Evolutionary conservation across 768 basidiomycete genomes (phyloP), one percentile per base, ranked within the genome.

Genomic region (Thelephora ganbajun): DNA sequence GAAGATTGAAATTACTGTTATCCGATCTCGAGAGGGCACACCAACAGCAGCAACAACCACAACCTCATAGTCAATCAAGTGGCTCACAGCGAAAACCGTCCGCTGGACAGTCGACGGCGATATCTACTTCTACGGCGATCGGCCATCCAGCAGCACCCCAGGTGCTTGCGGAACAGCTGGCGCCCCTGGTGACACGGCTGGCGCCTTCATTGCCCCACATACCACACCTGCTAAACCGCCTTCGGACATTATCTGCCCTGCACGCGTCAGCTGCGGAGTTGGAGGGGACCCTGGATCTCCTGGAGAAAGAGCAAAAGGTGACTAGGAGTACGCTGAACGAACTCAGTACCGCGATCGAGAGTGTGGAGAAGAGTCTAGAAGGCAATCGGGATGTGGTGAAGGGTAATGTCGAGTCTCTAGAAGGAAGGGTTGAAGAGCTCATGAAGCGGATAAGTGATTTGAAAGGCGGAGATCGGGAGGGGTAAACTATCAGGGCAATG

Each of bases 1-100:
- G 94, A 4, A 81, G 94, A 4, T 75, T 98, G 51, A 99, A 98
- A 58, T 69, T 97, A 6, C 75, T 98, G 14, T 72, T 94, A 12
- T 83, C 91, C 1, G 96, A 99, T 63, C 75, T 99, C 45, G 94
- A 98, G 44, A 81, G 93, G 26, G 57, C 57, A 35, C 63, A 60
- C 37, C 60, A 61, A 5, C 70, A 66, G 11, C 66, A 61, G 36
- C 72, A 66, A 54, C 67, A 41, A n/a, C 39, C 16, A 14, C 39
- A 41, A 41, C 39, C 16, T 9, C 39, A 41, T 20, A 22, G 39
- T 22, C 16, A 16, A 41, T 41, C 39, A 14, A 66, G 72, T 44
- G 61, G 67, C 1, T 70, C 71, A 1, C 72, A 74, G 53, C 53
- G 62, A 6, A 47, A 47, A 18, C 18, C 19, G 9, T 48, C 48